Conservation (phyloP, 176 grass and related monocot genomes). For the Cymbopogon citratus region DNA sequence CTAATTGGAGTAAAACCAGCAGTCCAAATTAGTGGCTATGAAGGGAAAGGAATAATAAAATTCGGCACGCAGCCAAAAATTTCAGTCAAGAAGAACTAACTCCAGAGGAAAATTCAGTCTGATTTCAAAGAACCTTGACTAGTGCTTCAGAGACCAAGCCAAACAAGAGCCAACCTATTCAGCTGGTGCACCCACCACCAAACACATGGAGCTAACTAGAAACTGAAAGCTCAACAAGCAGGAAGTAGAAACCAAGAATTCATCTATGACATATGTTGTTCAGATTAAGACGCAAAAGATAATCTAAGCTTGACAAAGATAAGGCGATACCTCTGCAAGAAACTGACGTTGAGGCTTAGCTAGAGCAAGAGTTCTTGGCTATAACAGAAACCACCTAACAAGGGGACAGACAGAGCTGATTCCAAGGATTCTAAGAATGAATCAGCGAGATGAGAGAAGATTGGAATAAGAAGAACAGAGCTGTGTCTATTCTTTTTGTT, state of each 20-base stretch:
- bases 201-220: constrained; percentile 19
- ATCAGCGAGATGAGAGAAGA: constrained; percentile 35
- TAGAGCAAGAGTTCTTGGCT: constrained; percentile 34
- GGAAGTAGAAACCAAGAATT: constrained; percentile 11
- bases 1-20: constrained; percentile 26
- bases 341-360: constrained; percentile 26
- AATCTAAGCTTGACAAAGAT: constrained; percentile 1
- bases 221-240: constrained; percentile 34
- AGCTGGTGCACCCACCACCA: constrained; percentile 42
- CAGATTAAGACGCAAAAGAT: constrained; percentile 15
- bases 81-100: constrained; percentile 3
- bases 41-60: background rate
- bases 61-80: background rate
- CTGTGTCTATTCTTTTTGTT: constrained; percentile 31
- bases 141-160: constrained; percentile 14
- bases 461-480: constrained; percentile 40
- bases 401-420: constrained; percentile 58
- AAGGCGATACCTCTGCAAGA: constrained; percentile 36
- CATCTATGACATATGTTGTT: background rate
- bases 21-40: constrained; percentile 26
- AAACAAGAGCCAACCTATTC: constrained; percentile 11
- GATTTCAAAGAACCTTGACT: constrained; percentile 8
- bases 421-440: constrained; percentile 50
- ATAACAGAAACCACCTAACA: constrained; percentile 46
- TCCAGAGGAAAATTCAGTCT: background rate